Conservation (phyloP, 768 basidiomycete genomes). For the Mycena leptocephala region DNA sequence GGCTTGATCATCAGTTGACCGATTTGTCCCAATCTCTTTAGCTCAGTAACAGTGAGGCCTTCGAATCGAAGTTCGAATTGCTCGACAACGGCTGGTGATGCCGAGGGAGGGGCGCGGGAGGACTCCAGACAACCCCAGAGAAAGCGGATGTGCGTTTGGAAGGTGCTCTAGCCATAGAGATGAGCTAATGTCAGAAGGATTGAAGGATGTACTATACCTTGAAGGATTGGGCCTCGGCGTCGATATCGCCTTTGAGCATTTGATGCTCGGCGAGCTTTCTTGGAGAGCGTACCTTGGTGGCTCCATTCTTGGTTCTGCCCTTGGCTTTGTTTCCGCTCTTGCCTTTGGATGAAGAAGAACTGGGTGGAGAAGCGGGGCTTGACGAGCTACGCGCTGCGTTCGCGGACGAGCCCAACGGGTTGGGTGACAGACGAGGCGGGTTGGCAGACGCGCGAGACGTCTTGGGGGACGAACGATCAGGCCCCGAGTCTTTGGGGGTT, state of each 20-base stretch:
- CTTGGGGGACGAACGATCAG: neutral
- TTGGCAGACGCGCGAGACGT: neutral
- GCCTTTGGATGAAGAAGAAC: neutral
- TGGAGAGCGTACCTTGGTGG: neutral
- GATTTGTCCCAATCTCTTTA: neutral
- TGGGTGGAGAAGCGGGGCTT: neutral
- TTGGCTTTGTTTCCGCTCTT: neutral
- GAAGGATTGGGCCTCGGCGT: neutral
- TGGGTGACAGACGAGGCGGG: neutral
- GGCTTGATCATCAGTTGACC: neutral
- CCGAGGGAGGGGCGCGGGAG: neutral
- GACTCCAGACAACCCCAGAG: neutral
- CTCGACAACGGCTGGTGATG: neutral
- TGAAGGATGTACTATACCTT: slow-evolving; percentile 13
- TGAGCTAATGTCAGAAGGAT: neutral
- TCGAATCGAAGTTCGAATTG: slow-evolving; percentile 13
- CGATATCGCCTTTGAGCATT: slow-evolving; percentile 11
- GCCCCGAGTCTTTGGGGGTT: neutral
- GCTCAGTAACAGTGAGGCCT: slow-evolving; percentile 9
- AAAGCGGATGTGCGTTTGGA: slow-evolving; percentile 17
- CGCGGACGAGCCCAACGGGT: neutral
- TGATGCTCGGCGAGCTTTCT: slow-evolving; percentile 22
- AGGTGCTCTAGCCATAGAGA: neutral
- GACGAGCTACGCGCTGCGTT: neutral
- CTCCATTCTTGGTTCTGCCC: neutral